Base-by-base conservation (phyloP, 768 basidiomycete species). In the Leccinum aurantiacum region DNA sequence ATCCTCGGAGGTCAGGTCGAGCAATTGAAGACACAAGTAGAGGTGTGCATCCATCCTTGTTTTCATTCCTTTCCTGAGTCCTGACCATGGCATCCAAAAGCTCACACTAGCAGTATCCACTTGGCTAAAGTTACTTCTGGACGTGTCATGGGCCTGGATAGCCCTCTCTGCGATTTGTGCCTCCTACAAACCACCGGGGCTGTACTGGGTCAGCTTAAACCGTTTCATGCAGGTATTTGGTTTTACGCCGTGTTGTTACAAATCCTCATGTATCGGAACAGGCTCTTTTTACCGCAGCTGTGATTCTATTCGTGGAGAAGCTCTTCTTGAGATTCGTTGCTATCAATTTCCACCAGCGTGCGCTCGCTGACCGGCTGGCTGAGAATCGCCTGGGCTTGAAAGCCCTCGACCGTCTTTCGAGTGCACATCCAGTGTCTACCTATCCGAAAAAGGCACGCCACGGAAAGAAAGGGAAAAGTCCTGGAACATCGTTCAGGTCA, bases 261-360 rank as follows among this genome's bases (percentile, higher is more conserved):
- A 53, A 25, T 53, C 58, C 54, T 19, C 52, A 63, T 60, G 44
- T 19, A 54, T 53, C 47, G 9, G 24, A 65, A 59, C 67, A 82
- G 76, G 80, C 78, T 35, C 65, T 84, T 44, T 84, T 84, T 62
- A 69, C 80, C 11, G 71, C 76, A 0, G 66, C 71, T 0, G 56
- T 82, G 33, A 74, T 84, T 50, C 67, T 84, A 1, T 76, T 84
- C 13, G 77, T 71, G 29, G 83, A 85, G 68, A 85, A 84, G 69
- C 70, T 89, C 38, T 85, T 88, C 70, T 71, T 93, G 33, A 88
- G 86, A 65, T 85, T 86, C 60, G 84, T 91, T 49, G 90, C 91
- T 29, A 91, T 91, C 74, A 89, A 84, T 64, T 93, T 92, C 69
- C 90, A 92, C 69, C 80, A 84, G 63, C 88, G 83, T 57, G 89